Percentiles rank a stretch among this genome's conserved stretches.
These are phyloP conservation scores for Trametes pubescens DNA, from an alignment of 1,284 basidiomycete genomes.

Conservation along the genomic window DNA sequence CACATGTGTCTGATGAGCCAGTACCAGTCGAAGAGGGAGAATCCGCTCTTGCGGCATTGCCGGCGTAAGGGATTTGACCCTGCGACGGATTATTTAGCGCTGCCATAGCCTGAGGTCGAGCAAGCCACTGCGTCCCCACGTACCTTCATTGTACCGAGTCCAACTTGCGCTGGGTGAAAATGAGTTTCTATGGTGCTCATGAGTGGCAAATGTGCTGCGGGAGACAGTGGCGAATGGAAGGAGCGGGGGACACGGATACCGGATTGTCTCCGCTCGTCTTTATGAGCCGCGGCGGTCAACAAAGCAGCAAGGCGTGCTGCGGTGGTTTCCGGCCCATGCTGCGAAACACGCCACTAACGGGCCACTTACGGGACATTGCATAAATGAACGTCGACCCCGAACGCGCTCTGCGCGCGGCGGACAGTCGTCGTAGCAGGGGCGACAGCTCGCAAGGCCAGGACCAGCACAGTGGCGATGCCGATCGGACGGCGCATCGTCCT, in stretches of 20 bases:
- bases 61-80: no score
- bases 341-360: not conserved
- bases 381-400: not conserved
- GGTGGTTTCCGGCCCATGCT: not conserved
- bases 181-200: not conserved
- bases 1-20: not conserved
- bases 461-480: not conserved
- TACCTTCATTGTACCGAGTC: not conserved
- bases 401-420: constrained; percentile 1
- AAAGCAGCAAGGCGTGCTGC: constrained; percentile 1
- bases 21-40: not conserved
- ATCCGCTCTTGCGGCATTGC: no score
- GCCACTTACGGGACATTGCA: not conserved
- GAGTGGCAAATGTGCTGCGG: not conserved
- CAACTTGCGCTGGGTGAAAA: not conserved
- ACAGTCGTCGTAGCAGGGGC: not conserved
- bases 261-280: not conserved
- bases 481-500: not conserved
- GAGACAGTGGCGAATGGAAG: not conserved
- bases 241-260: not conserved
- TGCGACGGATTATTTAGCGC: no score
- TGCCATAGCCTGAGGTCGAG: no score
- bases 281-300: not conserved
- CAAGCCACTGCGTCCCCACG: not conserved
- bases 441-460: not conserved